Conservation (phyloP, 1,284 basidiomycete species). For the Rugosomyces carneus region DNA sequence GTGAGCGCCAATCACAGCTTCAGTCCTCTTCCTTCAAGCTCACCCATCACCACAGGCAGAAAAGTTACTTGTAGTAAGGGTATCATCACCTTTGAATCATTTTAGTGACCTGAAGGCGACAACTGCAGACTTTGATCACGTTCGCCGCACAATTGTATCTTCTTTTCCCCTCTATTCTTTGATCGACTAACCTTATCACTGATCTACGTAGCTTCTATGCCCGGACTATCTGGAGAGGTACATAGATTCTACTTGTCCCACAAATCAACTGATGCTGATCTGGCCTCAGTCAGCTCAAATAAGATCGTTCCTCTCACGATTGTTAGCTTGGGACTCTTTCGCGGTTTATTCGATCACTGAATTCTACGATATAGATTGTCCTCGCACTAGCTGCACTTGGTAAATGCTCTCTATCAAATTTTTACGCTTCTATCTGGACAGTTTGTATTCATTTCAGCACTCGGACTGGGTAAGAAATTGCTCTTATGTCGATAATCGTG, state of each 20-base stretch:
- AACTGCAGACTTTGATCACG: constrained; percentile 5
- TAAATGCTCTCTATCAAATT: neutral
- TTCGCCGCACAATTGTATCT: constrained; percentile 8
- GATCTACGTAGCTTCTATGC: constrained; percentile 2
- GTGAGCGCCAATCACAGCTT: neutral
- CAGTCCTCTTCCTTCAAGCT: neutral
- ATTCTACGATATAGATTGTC: neutral
- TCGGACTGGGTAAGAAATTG: constrained; percentile 3
- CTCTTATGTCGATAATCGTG: neutral
- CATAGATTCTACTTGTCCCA: neutral
- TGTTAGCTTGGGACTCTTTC: neutral
- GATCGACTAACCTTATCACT: neutral
- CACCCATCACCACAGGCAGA: constrained; percentile 1
- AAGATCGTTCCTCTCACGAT: constrained; percentile 1
- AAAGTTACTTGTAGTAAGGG: constrained; percentile 5
- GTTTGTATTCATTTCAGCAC: neutral
- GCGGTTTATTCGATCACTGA: neutral
- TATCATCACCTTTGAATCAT: neutral
- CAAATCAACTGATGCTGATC: neutral
- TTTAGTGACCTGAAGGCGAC: neutral
- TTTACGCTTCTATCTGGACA: neutral
- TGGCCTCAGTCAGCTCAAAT: neutral
- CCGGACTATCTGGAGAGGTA: constrained; percentile 8
- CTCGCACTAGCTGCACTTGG: constrained; percentile 4
- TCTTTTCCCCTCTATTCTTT: neutral